Evolutionary conservation across 768 basidiomycete genomes (phyloP), one percentile per base, ranked within the genome.

Genomic region (Rhodotorula taiwanensis): DNA sequence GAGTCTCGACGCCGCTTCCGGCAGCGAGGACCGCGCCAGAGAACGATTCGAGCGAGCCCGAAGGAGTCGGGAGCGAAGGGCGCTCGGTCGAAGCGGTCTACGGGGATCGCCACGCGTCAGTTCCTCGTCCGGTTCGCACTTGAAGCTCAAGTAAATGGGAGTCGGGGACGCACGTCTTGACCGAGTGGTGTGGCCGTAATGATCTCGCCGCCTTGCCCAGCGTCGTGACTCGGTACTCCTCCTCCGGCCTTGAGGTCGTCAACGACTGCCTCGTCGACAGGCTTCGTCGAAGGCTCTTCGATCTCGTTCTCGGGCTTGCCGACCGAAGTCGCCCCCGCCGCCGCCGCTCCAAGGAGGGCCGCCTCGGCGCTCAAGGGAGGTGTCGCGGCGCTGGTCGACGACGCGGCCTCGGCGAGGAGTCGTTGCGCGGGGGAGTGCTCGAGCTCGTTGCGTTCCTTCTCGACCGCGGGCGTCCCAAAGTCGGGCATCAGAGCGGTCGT

Each of bases 21-120:
- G 64, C 64, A 28, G 53, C 58, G 43, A 65, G 58, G 21, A 65
- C 64, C 20, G 49, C 64, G 13, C 58, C 64, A 6, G 64, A 21
- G 50, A 65, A 65, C 27, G 58, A 60, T 4, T 15, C 39, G 8
- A 25, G 25, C 47, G 63, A 39, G 57, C 23, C 28, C 14, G 21
- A 25, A 14, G 39, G 48, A 23, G 14, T 39, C 3, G 58, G 49
- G 25, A 30, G 49, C 11, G 39, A 10, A n/a, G 58, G 44, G 50
- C 43, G 49, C 28, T 39, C n/a, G n/a, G n/a, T n/a, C n/a, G n/a
- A n/a, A n/a, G n/a, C n/a, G n/a, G n/a, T n/a, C n/a, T n/a, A n/a
- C n/a, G n/a, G n/a, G n/a, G n/a, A n/a, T n/a, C n/a, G n/a, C n/a
- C n/a, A n/a, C n/a, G n/a, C n/a, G 53, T 54, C 39, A 18, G 52